Evolutionary conservation across 345 rosid species (phyloP).

Genomic region (Eucalyptus shirleyi): DNA sequence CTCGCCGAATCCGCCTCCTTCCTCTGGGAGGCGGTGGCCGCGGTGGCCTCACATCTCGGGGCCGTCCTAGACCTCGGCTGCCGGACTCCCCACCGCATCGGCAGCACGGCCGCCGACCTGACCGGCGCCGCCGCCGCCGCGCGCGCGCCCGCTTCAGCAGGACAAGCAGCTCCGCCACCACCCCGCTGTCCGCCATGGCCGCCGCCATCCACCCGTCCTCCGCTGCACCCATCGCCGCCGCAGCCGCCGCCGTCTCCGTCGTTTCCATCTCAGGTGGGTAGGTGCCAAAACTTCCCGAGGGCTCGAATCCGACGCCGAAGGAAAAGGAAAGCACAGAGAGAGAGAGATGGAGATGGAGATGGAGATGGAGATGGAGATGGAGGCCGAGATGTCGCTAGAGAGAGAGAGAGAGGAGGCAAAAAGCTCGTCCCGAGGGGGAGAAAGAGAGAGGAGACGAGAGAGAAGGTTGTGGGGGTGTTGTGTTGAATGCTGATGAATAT

Average conservation of each 20-base stretch:
- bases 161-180: slow-evolving; percentile 46
- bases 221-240: not conserved
- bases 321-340: not conserved
- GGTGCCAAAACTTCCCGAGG: not conserved
- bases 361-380: not conserved
- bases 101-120: not conserved
- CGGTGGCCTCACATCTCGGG: slow-evolving; percentile 9
- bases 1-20: slow-evolving; percentile 21
- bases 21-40: slow-evolving; percentile 1
- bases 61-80: slow-evolving; percentile 40
- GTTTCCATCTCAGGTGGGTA: not conserved
- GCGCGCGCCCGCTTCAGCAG: slow-evolving; percentile 33
- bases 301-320: not conserved
- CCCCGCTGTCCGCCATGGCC: slow-evolving; percentile 54
- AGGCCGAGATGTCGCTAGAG: not conserved
- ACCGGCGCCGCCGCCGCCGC: slow-evolving; percentile 13
- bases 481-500: not conserved
- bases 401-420: not conserved
- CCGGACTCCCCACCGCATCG: slow-evolving; percentile 40
- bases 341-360: not conserved
- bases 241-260: not conserved
- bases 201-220: slow-evolving; percentile 62
- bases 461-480: not conserved
- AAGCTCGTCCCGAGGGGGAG: not conserved
- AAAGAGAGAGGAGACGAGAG: not conserved